phyloP scores from a whole-genome alignment of 352 stramenopile species.

The Phytopythium helicoides region DNA sequence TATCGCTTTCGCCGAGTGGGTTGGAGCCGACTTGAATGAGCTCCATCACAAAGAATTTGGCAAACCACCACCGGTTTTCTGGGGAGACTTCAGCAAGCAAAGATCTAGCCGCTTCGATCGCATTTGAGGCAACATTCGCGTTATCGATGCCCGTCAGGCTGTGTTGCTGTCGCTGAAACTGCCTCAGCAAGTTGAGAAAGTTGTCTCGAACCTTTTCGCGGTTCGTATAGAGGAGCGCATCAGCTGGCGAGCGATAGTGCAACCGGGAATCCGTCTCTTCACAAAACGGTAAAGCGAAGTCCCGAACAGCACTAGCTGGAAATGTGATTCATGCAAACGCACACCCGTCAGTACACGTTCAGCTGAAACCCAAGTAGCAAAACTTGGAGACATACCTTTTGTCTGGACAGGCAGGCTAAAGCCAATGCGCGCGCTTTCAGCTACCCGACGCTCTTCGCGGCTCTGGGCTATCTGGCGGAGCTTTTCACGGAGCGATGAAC shows the following conservation, averaged over 20 bases:
- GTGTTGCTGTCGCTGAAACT: slow-evolving; percentile 63
- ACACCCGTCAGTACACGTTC: slow-evolving; percentile 1
- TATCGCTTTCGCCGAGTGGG: slow-evolving; percentile 66
- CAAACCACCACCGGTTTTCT: slow-evolving; percentile 76
- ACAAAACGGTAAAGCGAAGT: slow-evolving; percentile 66
- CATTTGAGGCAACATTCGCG: slow-evolving; percentile 19
- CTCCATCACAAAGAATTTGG: slow-evolving; percentile 70
- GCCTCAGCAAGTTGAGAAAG: slow-evolving; percentile 51
- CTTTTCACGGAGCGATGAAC: slow-evolving; percentile 19
- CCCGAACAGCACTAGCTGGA: slow-evolving; percentile 32
- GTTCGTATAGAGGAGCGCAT: slow-evolving; percentile 59
- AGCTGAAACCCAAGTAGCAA: too few relatives aligned
- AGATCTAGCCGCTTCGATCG: slow-evolving; percentile 21
- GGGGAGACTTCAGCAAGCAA: slow-evolving; percentile 40
- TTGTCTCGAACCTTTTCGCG: slow-evolving; percentile 63
- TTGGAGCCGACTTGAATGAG: slow-evolving; percentile 66
- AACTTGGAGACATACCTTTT: slow-evolving; percentile 17
- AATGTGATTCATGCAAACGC: not conserved
- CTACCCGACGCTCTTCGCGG: slow-evolving; percentile 45
- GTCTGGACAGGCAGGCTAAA: slow-evolving; percentile 54
- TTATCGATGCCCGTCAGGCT: slow-evolving; percentile 41
- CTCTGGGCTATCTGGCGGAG: slow-evolving; percentile 22
- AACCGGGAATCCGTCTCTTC: slow-evolving; percentile 66
- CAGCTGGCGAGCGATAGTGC: slow-evolving; percentile 52
- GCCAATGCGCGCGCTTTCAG: slow-evolving; percentile 51